phyloP scores from a whole-genome alignment of 306 rosid species.

The Medicago ruthenica region DNA sequence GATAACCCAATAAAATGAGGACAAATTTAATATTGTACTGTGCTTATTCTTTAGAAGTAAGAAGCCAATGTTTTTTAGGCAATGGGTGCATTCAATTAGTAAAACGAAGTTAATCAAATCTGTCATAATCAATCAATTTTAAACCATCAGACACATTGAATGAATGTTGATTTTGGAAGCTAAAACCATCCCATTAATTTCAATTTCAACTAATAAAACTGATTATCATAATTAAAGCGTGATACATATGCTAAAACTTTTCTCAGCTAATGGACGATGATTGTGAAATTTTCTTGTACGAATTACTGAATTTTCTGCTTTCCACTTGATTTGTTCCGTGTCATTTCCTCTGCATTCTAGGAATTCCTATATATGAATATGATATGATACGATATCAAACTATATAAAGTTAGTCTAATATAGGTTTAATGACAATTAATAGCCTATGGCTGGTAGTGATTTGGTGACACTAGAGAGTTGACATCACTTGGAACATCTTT shows the following conservation, averaged over 20 bases:
- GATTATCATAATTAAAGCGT: constrained; percentile 38
- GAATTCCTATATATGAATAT: background rate
- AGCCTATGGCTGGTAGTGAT: background rate
- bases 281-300: constrained; percentile 39
- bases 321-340: background rate
- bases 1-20: too few species aligned
- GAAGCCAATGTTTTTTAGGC: too few species aligned
- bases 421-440: background rate
- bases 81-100: constrained; percentile 25
- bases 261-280: constrained; percentile 28
- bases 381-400: constrained; percentile 1
- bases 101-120: constrained; percentile 31
- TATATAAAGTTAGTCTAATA: constrained; percentile 7
- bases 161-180: constrained; percentile 34
- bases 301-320: constrained; percentile 13
- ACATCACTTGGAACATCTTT: background rate
- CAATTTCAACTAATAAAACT: constrained; percentile 33
- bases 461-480: background rate
- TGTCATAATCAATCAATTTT: background rate
- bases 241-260: constrained; percentile 14
- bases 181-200: constrained; percentile 30
- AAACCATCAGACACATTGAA: background rate
- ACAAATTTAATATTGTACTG: too few species aligned
- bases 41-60: too few species aligned
- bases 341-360: background rate